Percentiles rank a stretch among this genome's conserved stretches.
Conservation (phyloP, 495 filamentous ascomycete species). For the Aspergillus avenaceus region DNA sequence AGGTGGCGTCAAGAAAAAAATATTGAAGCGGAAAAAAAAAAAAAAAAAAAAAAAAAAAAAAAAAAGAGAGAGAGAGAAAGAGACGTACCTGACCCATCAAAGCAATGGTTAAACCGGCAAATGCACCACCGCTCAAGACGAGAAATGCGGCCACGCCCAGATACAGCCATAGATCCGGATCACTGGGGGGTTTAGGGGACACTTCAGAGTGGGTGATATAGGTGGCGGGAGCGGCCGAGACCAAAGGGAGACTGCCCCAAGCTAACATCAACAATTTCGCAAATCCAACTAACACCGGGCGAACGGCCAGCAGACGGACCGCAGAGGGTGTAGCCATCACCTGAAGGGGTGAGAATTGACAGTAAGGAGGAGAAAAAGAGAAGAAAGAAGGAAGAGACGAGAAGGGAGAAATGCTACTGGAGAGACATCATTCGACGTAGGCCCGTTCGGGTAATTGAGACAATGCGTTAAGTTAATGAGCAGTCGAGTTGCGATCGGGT, state of each 20-base stretch:
- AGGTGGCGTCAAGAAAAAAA: too few relatives aligned
- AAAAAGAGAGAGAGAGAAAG: too few relatives aligned
- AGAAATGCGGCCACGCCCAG: constrained; percentile 64
- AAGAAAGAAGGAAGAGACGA: not conserved
- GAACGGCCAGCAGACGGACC: constrained; percentile 32
- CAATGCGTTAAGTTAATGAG: not conserved
- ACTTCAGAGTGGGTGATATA: constrained; percentile 20
- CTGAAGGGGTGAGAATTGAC: constrained; percentile 3
- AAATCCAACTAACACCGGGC: constrained; percentile 43
- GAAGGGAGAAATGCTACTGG: not conserved
- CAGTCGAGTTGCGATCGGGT: not conserved
- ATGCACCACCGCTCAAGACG: constrained; percentile 86
- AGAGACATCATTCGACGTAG: not conserved
- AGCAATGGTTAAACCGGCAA: constrained; percentile 94
- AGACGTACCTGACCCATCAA: constrained; percentile 50
- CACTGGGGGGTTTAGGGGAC: constrained; percentile 38
- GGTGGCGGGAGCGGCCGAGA: constrained; percentile 38
- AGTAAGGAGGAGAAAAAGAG: not conserved
- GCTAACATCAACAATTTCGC: constrained; percentile 46
- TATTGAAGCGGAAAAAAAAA: too few relatives aligned
- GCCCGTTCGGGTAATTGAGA: not conserved
- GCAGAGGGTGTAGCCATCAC: constrained; percentile 30
- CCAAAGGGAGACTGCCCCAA: constrained; percentile 40
- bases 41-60: too few relatives aligned
- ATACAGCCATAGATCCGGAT: constrained; percentile 66